A percentile compares a stretch with the other conserved stretches of the same genome.
Evolutionary conservation across 2,329 filamentous ascomycete species (phyloP).

Genomic region (Fusarium illudens): DNA sequence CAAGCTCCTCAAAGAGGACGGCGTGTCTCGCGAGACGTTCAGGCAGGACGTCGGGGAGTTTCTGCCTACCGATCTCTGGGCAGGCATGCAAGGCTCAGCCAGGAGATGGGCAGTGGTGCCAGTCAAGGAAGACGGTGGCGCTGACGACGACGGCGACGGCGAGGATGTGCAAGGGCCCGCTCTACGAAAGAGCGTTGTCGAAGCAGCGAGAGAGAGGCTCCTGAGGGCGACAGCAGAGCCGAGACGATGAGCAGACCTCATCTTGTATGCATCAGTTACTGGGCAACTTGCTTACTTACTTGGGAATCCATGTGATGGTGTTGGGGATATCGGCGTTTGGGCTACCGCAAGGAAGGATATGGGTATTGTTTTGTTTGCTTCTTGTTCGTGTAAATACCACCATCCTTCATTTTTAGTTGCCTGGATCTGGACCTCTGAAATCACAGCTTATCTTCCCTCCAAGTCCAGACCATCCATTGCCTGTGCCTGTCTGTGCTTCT

Average conservation of each 20-base stretch:
- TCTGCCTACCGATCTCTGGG: slow-evolving; percentile 88
- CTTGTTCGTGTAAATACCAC: slow-evolving; percentile 4
- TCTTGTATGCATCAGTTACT: not conserved
- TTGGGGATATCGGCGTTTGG: slow-evolving; percentile 9
- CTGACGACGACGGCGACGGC: slow-evolving; percentile 13
- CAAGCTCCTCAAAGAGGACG: slow-evolving; percentile 77
- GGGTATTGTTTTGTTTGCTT: not conserved
- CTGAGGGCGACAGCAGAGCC: slow-evolving; percentile 13
- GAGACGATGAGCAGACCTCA: slow-evolving; percentile 7
- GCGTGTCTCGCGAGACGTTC: slow-evolving; percentile 78
- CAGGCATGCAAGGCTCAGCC: slow-evolving; percentile 71
- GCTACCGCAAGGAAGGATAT: not conserved
- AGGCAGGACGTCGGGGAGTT: slow-evolving; percentile 84
- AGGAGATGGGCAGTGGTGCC: slow-evolving; percentile 60
- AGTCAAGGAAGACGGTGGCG: slow-evolving; percentile 37
- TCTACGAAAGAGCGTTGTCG: slow-evolving; percentile 36
- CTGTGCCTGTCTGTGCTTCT: not conserved
- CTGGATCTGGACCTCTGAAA: not conserved
- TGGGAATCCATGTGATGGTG: slow-evolving; percentile 6
- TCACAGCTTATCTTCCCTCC: not conserved
- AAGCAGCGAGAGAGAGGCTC: slow-evolving; percentile 36
- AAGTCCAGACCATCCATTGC: not conserved
- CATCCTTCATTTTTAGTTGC: not conserved
- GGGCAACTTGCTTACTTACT: not conserved
- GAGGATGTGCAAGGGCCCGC: slow-evolving; percentile 14